Base-by-base conservation (phyloP, 306 rosid genomes). In the Phaseolus lunatus region DNA sequence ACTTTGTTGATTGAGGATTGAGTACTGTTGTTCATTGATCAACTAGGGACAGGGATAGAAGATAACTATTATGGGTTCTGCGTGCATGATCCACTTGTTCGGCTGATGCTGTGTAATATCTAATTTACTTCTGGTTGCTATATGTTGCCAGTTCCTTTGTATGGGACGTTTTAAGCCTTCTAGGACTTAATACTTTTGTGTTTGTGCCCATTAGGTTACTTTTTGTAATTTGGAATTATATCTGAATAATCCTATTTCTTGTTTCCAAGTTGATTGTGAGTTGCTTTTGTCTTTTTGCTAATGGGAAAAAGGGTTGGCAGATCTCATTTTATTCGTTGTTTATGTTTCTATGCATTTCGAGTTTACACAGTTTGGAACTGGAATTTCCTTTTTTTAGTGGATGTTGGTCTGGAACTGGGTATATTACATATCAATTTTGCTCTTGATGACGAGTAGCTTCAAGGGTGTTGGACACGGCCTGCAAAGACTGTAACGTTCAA, bases 341-440 rank as follows among this genome's bases (percentile, higher is more conserved):
- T 18, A 16, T 49, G 49, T 62, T 61, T 56, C 12, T 67, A 19
- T 45, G 47, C 68, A 20, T 70, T 67, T 26, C 20, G 43, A 43
- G 78, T 79, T 43, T 78, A 49, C 26, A 19, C 31, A 6, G 53
- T 76, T 78, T 33, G 48, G 78, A 50, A 52, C 63, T 74, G 72
- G 24, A 20, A 47, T 48, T 53, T 70, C 72, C 64, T 39, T 75
- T 76, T 47, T 70, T 73, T 44, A 41, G 41, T 16, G 58, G 33
- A 67, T 58, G 27, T 58, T 58, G 39, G n/a, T 57, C 35, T 7
- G 10, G 10, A 57, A 23, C 18, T 9, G 9, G 64, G 64, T 29
- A 29, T 57, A 57, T n/a, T n/a, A n/a, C n/a, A n/a, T 57, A 23
- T 24, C 8, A 5, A 57, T 23, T 23, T 16, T 4, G 3, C 35